These are phyloP conservation scores for Mallotus nudiflorus DNA, from an alignment of 345 rosid genomes.

Conservation along the genomic window DNA sequence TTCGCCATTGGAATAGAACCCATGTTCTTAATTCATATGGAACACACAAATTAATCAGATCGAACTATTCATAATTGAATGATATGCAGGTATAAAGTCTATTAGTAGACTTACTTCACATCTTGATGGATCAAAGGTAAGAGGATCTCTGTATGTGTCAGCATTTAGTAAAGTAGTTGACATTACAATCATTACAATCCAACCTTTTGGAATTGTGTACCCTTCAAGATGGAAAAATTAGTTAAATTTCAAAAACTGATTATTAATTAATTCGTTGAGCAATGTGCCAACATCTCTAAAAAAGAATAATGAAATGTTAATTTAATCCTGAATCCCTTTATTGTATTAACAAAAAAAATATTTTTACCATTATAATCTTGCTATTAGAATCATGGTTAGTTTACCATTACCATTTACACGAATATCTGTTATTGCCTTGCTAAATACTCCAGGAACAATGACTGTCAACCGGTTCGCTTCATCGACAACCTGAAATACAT, in stretches of 20 bases:
- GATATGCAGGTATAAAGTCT: not conserved
- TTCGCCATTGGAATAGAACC: constrained; percentile 11
- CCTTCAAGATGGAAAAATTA: constrained; percentile 17
- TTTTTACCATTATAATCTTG: not conserved
- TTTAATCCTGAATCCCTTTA: too few relatives aligned
- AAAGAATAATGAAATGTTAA: too few relatives aligned
- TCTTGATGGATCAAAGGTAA: constrained; percentile 29
- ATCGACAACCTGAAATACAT: constrained; percentile 19
- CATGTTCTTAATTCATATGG: constrained; percentile 3
- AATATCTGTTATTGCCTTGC: constrained; percentile 18
- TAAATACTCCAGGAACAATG: constrained; percentile 26
- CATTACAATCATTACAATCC: constrained; percentile 22
- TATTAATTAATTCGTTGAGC: too few relatives aligned
- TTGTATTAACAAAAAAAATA: not conserved
- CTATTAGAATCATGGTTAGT: too few relatives aligned
- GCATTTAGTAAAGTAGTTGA: constrained; percentile 27
- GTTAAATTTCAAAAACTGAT: too few relatives aligned
- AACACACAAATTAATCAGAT: too few relatives aligned
- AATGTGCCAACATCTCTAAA: too few relatives aligned
- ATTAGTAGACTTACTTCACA: constrained; percentile 32
- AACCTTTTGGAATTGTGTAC: constrained; percentile 32
- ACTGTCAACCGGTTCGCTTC: constrained; percentile 22
- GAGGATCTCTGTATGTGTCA: constrained; percentile 23
- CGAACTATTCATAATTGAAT: too few relatives aligned
- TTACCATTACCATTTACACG: constrained; percentile 18